phyloP scores from a whole-genome alignment of 345 rosid genomes.

The Sonneratia alba region DNA sequence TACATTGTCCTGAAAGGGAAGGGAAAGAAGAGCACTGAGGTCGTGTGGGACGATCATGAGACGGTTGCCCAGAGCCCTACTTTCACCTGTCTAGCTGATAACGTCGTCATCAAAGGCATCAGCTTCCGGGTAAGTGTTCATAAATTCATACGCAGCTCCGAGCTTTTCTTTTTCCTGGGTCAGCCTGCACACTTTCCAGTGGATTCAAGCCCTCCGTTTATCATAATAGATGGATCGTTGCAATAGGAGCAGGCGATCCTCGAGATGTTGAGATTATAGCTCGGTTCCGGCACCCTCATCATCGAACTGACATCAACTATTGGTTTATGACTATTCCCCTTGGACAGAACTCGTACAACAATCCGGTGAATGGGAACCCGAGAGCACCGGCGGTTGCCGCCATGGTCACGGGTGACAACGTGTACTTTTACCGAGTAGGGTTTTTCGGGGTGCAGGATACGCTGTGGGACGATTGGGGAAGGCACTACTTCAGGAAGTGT shows the following conservation, averaged over 20 bases:
- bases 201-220: too few species aligned
- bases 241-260: too few species aligned
- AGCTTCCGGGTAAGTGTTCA: conserved; percentile 31
- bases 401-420: conserved; percentile 50
- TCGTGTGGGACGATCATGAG: conserved; percentile 60
- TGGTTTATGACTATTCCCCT: background rate
- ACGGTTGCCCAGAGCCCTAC: conserved; percentile 44
- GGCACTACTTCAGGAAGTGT: conserved; percentile 58
- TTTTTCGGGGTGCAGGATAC: conserved; percentile 75
- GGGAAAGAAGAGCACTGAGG: conserved; percentile 35
- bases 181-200: too few species aligned
- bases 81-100: conserved; percentile 51
- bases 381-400: conserved; percentile 56
- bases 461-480: conserved; percentile 59
- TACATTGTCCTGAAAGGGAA: conserved; percentile 48
- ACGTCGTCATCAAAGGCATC: conserved; percentile 43
- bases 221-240: background rate
- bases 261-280: background rate
- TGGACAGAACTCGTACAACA: conserved; percentile 57
- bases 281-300: background rate
- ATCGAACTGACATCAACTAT: background rate
- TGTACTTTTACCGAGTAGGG: conserved; percentile 43
- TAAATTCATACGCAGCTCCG: too few species aligned
- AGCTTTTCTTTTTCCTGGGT: too few species aligned
- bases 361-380: conserved; percentile 28